phyloP scores from a whole-genome alignment of 176 grass and related monocot species.

The Bolboschoenus planiculmis region DNA sequence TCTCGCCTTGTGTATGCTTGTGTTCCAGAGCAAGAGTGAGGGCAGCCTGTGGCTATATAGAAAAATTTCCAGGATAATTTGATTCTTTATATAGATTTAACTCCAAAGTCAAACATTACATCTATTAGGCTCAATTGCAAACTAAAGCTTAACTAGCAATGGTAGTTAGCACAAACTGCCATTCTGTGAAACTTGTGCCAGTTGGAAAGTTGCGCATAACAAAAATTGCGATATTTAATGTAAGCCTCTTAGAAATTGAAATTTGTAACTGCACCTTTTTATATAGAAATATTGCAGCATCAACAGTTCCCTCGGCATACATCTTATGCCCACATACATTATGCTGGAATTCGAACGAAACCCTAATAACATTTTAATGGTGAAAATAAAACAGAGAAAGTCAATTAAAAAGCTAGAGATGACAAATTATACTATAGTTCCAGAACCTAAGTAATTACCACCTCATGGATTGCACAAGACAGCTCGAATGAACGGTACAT shows the following conservation, averaged over 20 bases:
- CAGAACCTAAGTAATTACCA: not conserved
- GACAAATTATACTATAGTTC: not conserved
- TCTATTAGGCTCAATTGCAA: not conserved
- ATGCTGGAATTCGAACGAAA: conserved; percentile 96
- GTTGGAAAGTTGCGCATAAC: not conserved
- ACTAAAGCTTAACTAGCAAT: not conserved
- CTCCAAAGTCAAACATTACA: not conserved
- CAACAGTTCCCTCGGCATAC: conserved; percentile 72
- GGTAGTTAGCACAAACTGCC: not conserved
- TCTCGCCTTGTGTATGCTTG: not conserved
- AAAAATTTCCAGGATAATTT: not conserved
- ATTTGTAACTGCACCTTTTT: conserved; percentile 45
- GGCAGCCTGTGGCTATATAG: not conserved
- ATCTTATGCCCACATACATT: conserved; percentile 83
- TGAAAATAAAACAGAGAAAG: not conserved
- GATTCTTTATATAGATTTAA: not conserved
- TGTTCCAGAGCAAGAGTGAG: not conserved
- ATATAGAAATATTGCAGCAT: conserved; percentile 70
- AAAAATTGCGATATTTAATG: not conserved
- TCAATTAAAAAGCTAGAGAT: not conserved
- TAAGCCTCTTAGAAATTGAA: not conserved
- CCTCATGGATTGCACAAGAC: not conserved
- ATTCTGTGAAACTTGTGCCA: not conserved
- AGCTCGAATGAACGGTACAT: not conserved
- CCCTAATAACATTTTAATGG: conserved; percentile 29